Conservation (phyloP, 345 rosid species). For the Conringia planisiliqua region DNA sequence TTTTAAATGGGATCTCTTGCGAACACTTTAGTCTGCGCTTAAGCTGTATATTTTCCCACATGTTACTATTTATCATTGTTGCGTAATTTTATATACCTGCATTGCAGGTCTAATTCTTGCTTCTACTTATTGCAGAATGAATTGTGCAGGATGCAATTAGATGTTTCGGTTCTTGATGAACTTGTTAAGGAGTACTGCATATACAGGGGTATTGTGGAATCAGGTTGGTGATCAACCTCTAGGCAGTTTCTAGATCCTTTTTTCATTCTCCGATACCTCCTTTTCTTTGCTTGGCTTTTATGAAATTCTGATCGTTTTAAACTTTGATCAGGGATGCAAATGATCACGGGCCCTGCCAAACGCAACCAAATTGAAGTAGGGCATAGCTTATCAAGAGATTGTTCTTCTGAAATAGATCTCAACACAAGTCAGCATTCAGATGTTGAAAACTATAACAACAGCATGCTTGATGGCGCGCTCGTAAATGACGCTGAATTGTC, state of each 20-base stretch:
- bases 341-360: constrained; percentile 38
- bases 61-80: background rate
- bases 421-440: constrained; percentile 48
- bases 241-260: background rate
- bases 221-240: constrained; percentile 31
- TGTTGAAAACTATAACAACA: constrained; percentile 46
- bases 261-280: background rate
- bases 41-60: background rate
- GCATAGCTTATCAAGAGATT: constrained; percentile 43
- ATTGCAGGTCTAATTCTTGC: constrained; percentile 16
- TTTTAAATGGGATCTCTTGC: background rate
- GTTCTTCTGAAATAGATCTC: constrained; percentile 53
- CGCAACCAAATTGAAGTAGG: constrained; percentile 42
- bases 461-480: constrained; percentile 38
- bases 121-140: constrained; percentile 69
- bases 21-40: background rate
- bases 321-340: constrained; percentile 40
- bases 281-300: background rate
- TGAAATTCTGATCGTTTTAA: constrained; percentile 13
- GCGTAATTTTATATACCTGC: background rate
- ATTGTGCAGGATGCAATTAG: constrained; percentile 78
- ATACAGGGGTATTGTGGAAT: constrained; percentile 79
- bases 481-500: constrained; percentile 45
- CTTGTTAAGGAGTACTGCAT: constrained; percentile 89
- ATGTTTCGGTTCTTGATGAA: constrained; percentile 72